A percentile compares a stretch with the other conserved stretches of the same genome.
Conservation (phyloP, 2,329 filamentous ascomycete species). For the Plenodomus lindquistii region DNA sequence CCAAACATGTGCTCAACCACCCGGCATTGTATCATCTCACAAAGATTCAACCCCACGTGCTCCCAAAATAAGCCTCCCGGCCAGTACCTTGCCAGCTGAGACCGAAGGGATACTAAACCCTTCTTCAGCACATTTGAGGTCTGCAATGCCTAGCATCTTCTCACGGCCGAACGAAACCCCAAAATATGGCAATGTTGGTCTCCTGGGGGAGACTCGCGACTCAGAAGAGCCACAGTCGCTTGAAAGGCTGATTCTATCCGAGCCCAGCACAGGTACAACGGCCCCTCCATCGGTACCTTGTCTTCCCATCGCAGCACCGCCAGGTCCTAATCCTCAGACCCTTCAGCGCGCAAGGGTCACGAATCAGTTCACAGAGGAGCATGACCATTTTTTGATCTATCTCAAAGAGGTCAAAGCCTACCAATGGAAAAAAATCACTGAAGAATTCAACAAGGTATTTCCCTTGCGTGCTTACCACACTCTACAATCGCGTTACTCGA, state of each 20-base stretch:
- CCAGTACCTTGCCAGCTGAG: too few relatives aligned
- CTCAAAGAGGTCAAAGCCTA: conserved; percentile 47
- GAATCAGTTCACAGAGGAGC: conserved; percentile 18
- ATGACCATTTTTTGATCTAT: conserved; percentile 43
- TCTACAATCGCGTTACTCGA: conserved; percentile 35
- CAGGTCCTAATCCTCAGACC: not conserved
- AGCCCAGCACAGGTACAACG: not conserved
- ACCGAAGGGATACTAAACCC: too few relatives aligned
- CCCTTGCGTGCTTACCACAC: conserved; percentile 29
- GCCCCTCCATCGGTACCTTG: not conserved
- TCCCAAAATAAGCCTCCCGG: too few relatives aligned
- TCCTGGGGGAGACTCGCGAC: too few relatives aligned
- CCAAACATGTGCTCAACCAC: not conserved
- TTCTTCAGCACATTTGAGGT: too few relatives aligned
- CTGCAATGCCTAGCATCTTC: too few relatives aligned
- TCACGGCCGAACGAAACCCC: too few relatives aligned
- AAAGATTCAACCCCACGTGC: not conserved
- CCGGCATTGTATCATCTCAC: not conserved
- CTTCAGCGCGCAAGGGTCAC: not conserved
- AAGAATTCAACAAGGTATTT: conserved; percentile 33
- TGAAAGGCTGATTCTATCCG: not conserved
- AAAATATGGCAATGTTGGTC: too few relatives aligned
- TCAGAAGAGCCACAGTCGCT: not conserved
- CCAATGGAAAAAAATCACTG: conserved; percentile 43
- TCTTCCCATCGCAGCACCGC: not conserved